Conservation (phyloP, 2,329 filamentous ascomycete genomes). For the Xylariaceae sp. region DNA sequence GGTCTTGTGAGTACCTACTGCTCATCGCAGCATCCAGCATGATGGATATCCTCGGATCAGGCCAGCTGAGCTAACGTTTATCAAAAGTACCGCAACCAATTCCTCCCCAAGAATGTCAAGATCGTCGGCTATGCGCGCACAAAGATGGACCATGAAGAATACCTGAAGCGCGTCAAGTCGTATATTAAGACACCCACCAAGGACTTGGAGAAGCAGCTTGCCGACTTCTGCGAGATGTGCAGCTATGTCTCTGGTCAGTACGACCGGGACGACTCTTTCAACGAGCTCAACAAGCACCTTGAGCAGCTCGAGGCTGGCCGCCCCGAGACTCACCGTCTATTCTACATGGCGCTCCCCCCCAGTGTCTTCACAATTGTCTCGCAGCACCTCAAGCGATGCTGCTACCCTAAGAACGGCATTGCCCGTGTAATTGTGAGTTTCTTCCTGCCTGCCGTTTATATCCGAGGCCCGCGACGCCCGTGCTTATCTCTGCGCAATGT, state of each 20-base stretch:
- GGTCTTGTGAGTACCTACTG: slow-evolving; percentile 69
- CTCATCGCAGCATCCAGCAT: background rate
- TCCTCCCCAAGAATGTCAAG: slow-evolving; percentile 91
- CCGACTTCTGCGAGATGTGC: slow-evolving; percentile 83
- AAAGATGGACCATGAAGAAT: slow-evolving; percentile 98
- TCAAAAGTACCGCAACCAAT: slow-evolving; percentile 89
- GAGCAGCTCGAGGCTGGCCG: slow-evolving; percentile 77
- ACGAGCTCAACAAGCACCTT: slow-evolving; percentile 77
- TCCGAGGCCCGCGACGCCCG: slow-evolving; percentile 6
- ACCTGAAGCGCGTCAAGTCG: slow-evolving; percentile 86
- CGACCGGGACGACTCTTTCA: slow-evolving; percentile 92
- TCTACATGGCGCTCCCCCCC: slow-evolving; percentile 98
- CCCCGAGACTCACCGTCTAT: slow-evolving; percentile 82
- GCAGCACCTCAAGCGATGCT: slow-evolving; percentile 94
- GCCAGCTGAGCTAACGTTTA: slow-evolving; percentile 20
- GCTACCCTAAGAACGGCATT: slow-evolving; percentile 87
- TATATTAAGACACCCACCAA: slow-evolving; percentile 99
- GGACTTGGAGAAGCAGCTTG: slow-evolving; percentile 91
- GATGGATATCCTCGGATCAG: background rate
- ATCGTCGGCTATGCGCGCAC: slow-evolving; percentile 99
- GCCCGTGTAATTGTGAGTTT: slow-evolving; percentile 81
- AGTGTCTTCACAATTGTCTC: slow-evolving; percentile 98
- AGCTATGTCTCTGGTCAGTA: slow-evolving; percentile 97
- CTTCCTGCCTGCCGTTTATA: background rate
- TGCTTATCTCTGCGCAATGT: slow-evolving; percentile 15